Conservation (phyloP, 495 filamentous ascomycete genomes). For the Aspergillus funiculosus region DNA sequence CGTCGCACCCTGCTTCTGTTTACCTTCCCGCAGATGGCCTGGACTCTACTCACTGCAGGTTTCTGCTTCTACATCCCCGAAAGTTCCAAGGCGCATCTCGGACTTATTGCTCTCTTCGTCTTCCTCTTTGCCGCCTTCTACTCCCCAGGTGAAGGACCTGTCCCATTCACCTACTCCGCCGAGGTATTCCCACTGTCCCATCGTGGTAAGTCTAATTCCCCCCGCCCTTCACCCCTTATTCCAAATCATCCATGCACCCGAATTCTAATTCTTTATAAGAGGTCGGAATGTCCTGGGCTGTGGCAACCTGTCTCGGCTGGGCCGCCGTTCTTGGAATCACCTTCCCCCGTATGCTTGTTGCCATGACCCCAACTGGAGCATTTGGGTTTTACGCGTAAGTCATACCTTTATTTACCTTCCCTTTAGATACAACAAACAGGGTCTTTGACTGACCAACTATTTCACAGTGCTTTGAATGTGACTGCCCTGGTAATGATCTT, state of each 20-base stretch:
- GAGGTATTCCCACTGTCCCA: constrained; percentile 77
- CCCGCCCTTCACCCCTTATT: not conserved
- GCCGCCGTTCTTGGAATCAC: constrained; percentile 67
- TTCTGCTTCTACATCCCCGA: constrained; percentile 62
- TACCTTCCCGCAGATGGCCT: constrained; percentile 82
- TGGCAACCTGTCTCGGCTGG: constrained; percentile 68
- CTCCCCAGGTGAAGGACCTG: constrained; percentile 64
- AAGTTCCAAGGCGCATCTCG: constrained; percentile 48
- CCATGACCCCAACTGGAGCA: constrained; percentile 49
- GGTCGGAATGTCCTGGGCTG: constrained; percentile 71
- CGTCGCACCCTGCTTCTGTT: constrained; percentile 70
- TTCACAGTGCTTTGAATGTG: constrained; percentile 56
- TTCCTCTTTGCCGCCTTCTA: constrained; percentile 65
- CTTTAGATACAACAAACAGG: not conserved
- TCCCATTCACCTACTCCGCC: constrained; percentile 69
- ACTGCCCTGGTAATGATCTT: constrained; percentile 65
- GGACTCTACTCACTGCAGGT: constrained; percentile 67
- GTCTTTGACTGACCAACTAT: constrained; percentile 6
- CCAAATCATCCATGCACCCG: not conserved
- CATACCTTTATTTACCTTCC: not conserved
- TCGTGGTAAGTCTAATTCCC: constrained; percentile 37
- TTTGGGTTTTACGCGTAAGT: constrained; percentile 48
- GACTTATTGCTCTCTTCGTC: constrained; percentile 58
- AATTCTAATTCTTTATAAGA: constrained; percentile 31
- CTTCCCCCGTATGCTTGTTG: constrained; percentile 58